A percentile compares a stretch with the other conserved stretches of the same genome.
These are phyloP conservation scores for Reticulascus tulasneorum DNA, from an alignment of 2,329 filamentous ascomycete species.

Conservation along the genomic window DNA sequence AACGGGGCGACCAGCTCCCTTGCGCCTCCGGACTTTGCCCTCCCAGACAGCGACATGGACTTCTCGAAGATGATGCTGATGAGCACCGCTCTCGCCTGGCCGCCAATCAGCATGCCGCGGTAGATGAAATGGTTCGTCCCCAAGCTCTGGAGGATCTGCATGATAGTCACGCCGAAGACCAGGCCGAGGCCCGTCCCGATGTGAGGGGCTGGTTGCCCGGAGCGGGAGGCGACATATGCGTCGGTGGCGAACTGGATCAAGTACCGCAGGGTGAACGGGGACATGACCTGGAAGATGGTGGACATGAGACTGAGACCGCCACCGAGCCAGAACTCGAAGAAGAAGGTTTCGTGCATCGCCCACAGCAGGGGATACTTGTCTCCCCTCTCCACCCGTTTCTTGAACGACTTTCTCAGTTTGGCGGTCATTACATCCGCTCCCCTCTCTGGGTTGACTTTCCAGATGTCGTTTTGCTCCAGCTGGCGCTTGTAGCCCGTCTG, in stretches of 20 bases:
- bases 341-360: slow-evolving; percentile 84
- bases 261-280: slow-evolving; percentile 80
- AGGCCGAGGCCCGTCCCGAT: slow-evolving; percentile 77
- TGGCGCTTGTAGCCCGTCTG: slow-evolving; percentile 80
- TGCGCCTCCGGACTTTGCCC: slow-evolving; percentile 77
- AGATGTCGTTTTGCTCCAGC: slow-evolving; percentile 81
- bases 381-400: slow-evolving; percentile 61
- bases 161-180: slow-evolving; percentile 75
- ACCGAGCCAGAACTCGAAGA: slow-evolving; percentile 78
- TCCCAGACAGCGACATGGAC: slow-evolving; percentile 80
- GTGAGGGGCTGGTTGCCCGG: slow-evolving; percentile 52
- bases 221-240: slow-evolving; percentile 64
- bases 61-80: slow-evolving; percentile 91
- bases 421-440: slow-evolving; percentile 65
- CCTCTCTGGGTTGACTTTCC: slow-evolving; percentile 79
- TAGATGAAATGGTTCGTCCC: slow-evolving; percentile 90
- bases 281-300: slow-evolving; percentile 73
- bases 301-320: slow-evolving; percentile 72
- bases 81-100: slow-evolving; percentile 73
- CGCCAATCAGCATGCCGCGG: slow-evolving; percentile 86
- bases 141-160: slow-evolving; percentile 81
- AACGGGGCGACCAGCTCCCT: slow-evolving; percentile 37
- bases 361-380: slow-evolving; percentile 71
- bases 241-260: slow-evolving; percentile 81
- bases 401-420: slow-evolving; percentile 65